Evolutionary conservation across 495 filamentous ascomycete genomes (phyloP).

Genomic region (Podospora didyma): DNA sequence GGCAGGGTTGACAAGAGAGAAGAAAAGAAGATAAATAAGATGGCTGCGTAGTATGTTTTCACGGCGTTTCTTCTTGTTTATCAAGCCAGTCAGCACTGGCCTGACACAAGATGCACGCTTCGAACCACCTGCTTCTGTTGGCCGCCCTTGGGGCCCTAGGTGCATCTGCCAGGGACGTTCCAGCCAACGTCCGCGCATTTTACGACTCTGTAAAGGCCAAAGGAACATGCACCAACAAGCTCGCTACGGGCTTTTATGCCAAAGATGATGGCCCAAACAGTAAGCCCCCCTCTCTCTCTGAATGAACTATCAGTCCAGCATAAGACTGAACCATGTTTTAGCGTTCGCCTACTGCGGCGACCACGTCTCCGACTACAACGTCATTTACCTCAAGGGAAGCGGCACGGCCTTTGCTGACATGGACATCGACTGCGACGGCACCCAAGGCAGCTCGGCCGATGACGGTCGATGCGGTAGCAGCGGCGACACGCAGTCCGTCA

Average conservation of each 20-base stretch:
- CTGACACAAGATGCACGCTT: too few relatives aligned
- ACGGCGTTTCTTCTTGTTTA: too few relatives aligned
- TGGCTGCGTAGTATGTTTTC: too few relatives aligned
- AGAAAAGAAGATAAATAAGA: too few relatives aligned
- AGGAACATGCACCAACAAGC: constrained; percentile 29
- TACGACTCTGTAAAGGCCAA: constrained; percentile 33
- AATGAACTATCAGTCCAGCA: neutral
- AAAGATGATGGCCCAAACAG: constrained; percentile 28
- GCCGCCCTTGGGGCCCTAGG: neutral
- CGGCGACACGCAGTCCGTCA: constrained; percentile 47
- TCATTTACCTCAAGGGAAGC: constrained; percentile 37
- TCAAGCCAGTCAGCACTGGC: too few relatives aligned
- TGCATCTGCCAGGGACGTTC: constrained; percentile 22
- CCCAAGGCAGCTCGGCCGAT: constrained; percentile 43
- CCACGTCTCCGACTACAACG: constrained; percentile 24
- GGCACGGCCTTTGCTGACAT: constrained; percentile 43
- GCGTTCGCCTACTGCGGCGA: constrained; percentile 41
- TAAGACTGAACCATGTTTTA: constrained; percentile 1
- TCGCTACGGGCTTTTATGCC: constrained; percentile 35
- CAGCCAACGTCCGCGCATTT: constrained; percentile 30
- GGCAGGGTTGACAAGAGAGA: too few relatives aligned
- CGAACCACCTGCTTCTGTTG: neutral
- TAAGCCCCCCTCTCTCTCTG: constrained; percentile 16
- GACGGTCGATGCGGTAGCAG: constrained; percentile 48
- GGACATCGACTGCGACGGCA: constrained; percentile 68